Conservation (phyloP, 1,139 yeast species). For the Protomyces arabidopsidicola region DNA sequence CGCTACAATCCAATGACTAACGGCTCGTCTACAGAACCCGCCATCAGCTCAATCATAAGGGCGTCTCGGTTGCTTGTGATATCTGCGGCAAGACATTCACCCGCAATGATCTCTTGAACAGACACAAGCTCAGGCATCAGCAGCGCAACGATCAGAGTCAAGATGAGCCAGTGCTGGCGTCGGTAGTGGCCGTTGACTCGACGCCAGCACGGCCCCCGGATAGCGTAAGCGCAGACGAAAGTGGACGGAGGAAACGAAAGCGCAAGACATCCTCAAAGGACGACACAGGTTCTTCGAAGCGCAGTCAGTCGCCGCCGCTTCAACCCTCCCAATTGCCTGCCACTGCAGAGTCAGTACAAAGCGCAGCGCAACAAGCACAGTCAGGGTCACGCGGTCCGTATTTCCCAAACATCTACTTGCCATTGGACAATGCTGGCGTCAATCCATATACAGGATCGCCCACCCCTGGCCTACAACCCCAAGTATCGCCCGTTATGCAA, state of each 20-base stretch:
- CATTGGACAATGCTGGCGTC: background rate
- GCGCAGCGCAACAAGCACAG: no score
- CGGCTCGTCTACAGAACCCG: background rate
- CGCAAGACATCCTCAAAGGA: background rate
- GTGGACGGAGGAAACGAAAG: background rate
- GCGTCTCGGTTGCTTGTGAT: background rate
- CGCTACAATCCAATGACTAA: background rate
- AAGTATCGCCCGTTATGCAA: background rate
- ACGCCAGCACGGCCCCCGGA: background rate
- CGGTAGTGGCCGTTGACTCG: background rate
- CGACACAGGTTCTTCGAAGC: background rate
- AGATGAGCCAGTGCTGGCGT: conserved; percentile 53
- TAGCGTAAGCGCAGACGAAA: no score
- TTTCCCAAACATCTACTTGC: background rate
- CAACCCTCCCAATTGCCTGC: background rate
- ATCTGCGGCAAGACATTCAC: background rate
- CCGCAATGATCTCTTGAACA: background rate
- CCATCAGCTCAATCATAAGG: conserved; percentile 8
- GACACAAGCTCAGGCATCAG: conserved; percentile 39
- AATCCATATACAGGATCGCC: background rate
- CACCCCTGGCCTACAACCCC: background rate
- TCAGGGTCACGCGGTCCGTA: background rate
- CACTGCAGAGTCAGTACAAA: no score
- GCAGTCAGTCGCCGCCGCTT: background rate
- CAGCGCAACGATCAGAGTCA: conserved; percentile 37